These are phyloP conservation scores for Dichotomopilus funicola DNA, from an alignment of 2,329 filamentous ascomycete genomes.

Conservation along the genomic window DNA sequence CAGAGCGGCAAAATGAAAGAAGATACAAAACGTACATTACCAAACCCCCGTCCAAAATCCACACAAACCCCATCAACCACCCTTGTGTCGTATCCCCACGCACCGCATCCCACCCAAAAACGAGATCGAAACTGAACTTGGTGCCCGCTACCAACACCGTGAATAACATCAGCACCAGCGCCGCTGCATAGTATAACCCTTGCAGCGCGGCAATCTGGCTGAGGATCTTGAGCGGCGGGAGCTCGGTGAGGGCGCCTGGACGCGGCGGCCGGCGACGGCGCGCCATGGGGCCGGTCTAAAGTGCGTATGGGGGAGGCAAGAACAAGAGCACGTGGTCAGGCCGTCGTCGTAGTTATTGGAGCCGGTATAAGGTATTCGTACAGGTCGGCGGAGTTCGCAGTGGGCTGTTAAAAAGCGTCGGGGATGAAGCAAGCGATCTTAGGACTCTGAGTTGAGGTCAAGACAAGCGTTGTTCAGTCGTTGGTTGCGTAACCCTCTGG, in stretches of 20 bases:
- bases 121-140: constrained; percentile 45
- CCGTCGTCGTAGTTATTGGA: neutral
- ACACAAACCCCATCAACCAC: constrained; percentile 53
- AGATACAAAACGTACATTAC: constrained; percentile 36
- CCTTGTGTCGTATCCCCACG: constrained; percentile 57
- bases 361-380: too few relatives aligned
- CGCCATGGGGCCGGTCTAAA: constrained; percentile 35
- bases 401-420: too few relatives aligned
- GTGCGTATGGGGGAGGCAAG: neutral
- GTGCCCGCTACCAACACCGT: constrained; percentile 52
- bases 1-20: neutral
- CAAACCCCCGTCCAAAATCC: constrained; percentile 49
- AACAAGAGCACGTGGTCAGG: neutral
- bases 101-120: constrained; percentile 53
- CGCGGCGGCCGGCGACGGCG: constrained; percentile 52
- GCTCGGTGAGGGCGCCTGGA: constrained; percentile 53
- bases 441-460: too few relatives aligned
- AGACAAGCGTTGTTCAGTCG: too few relatives aligned
- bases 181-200: constrained; percentile 37
- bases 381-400: too few relatives aligned
- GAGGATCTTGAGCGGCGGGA: constrained; percentile 55
- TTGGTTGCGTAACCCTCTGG: too few relatives aligned
- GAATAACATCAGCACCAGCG: constrained; percentile 35
- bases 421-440: too few relatives aligned
- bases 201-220: constrained; percentile 53